phyloP scores from a whole-genome alignment of 2,329 filamentous ascomycete species.

The Allantophomopsis lycopodina region DNA sequence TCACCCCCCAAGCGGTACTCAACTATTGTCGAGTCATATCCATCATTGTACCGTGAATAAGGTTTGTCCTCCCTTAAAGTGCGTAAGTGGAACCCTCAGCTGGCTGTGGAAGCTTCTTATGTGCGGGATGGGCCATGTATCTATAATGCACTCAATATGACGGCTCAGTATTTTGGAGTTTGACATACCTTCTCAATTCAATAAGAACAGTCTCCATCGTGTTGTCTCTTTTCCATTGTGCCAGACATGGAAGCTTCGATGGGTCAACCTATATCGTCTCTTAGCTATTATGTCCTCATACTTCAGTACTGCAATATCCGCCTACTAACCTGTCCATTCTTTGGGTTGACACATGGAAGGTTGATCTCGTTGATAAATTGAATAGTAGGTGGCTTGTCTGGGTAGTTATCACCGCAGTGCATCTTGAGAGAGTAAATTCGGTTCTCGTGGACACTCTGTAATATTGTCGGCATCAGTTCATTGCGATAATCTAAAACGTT shows the following conservation, averaged over 20 bases:
- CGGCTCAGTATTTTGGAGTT: conserved; percentile 10
- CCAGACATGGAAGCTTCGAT: conserved; percentile 68
- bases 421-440: conserved; percentile 98
- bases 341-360: conserved; percentile 80
- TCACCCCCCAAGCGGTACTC: neutral
- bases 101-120: conserved; percentile 94
- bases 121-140: conserved; percentile 80
- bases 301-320: neutral
- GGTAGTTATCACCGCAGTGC: conserved; percentile 83
- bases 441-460: conserved; percentile 88
- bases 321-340: conserved; percentile 52
- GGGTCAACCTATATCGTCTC: conserved; percentile 53
- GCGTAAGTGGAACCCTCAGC: conserved; percentile 63
- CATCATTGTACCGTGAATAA: too few species aligned
- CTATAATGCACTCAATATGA: conserved; percentile 27
- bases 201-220: conserved; percentile 92
- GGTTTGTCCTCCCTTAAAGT: conserved; percentile 2
- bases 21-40: too few species aligned
- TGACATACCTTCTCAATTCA: conserved; percentile 60
- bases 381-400: conserved; percentile 76
- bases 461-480: too few species aligned
- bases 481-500: too few species aligned
- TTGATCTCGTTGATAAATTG: conserved; percentile 93
- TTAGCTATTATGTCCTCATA: neutral
- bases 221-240: conserved; percentile 83